phyloP scores from a whole-genome alignment of 2,329 filamentous ascomycete species.

The Penicillium sp. region DNA sequence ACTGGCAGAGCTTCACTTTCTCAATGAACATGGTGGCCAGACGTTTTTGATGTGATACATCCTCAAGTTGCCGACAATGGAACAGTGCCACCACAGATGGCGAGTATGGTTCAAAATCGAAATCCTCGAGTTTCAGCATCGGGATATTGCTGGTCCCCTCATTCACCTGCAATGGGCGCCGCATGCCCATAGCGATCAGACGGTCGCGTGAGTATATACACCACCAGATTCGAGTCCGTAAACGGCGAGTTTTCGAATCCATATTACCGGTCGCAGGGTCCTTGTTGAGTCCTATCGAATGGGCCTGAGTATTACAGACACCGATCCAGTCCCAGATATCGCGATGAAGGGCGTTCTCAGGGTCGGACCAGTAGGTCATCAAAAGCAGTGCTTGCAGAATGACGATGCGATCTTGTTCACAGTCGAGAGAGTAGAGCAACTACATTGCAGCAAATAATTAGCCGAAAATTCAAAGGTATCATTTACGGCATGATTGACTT shows the following conservation, averaged over 20 bases:
- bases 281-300: conserved; percentile 83
- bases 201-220: conserved; percentile 90
- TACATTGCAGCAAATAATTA: conserved; percentile 38
- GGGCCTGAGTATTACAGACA: conserved; percentile 81
- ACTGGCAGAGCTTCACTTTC: conserved; percentile 82
- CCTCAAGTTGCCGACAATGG: conserved; percentile 68
- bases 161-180: conserved; percentile 84
- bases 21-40: conserved; percentile 83
- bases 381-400: conserved; percentile 81
- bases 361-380: conserved; percentile 95
- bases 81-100: conserved; percentile 69
- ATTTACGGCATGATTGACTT: conserved; percentile 18
- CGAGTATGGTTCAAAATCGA: conserved; percentile 70
- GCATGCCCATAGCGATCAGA: conserved; percentile 84
- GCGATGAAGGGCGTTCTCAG: conserved; percentile 80
- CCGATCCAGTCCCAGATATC: conserved; percentile 97
- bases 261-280: conserved; percentile 67
- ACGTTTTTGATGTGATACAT: conserved; percentile 71
- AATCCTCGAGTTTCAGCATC: conserved; percentile 78
- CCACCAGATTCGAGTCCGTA: conserved; percentile 94
- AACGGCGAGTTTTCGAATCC: conserved; percentile 66
- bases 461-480: neutral
- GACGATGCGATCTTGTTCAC: conserved; percentile 81
- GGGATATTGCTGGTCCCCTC: conserved; percentile 90
- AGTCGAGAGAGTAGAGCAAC: conserved; percentile 88